Evolutionary conservation across 192 early-diverging fungal species (phyloP).

Genomic region (Phycomyces blakesleeanus): DNA sequence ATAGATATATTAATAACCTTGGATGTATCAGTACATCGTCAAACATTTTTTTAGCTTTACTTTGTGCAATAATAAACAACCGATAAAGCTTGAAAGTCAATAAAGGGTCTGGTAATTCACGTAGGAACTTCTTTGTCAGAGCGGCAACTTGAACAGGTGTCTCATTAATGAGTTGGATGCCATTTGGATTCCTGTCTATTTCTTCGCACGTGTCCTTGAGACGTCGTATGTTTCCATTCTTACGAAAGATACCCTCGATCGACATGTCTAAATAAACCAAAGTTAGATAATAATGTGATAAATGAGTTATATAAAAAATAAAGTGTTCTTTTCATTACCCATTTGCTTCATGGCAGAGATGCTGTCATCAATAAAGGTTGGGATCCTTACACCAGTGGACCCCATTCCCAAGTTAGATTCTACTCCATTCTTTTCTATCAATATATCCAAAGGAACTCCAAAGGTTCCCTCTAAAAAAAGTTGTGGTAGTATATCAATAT

Average conservation of each 20-base stretch:
- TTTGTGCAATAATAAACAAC: slow-evolving; percentile 80
- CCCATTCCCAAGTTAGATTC: slow-evolving; percentile 69
- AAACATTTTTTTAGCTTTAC: slow-evolving; percentile 48
- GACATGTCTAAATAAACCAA: slow-evolving; percentile 67
- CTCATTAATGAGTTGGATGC: slow-evolving; percentile 67
- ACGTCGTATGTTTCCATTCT: slow-evolving; percentile 96
- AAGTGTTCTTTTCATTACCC: too few species aligned
- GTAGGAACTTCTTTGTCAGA: slow-evolving; percentile 92
- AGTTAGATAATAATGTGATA: too few species aligned
- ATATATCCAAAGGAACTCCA: slow-evolving; percentile 80
- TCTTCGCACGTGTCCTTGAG: slow-evolving; percentile 82
- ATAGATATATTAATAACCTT: slow-evolving; percentile 62
- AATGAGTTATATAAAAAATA: too few species aligned
- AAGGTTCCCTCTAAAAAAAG: slow-evolving; percentile 76
- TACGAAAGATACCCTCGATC: slow-evolving; percentile 96
- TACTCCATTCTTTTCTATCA: slow-evolving; percentile 83
- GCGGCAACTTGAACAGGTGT: slow-evolving; percentile 91
- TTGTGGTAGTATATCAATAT: too few species aligned
- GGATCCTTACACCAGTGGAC: slow-evolving; percentile 69
- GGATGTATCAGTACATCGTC: slow-evolving; percentile 65
- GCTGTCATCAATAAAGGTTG: slow-evolving; percentile 81
- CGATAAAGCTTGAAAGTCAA: slow-evolving; percentile 86
- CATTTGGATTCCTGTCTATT: slow-evolving; percentile 81
- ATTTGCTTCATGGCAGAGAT: slow-evolving; percentile 72
- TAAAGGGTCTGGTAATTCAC: slow-evolving; percentile 96